A percentile compares a stretch with the other conserved stretches of the same genome.
These are phyloP conservation scores for Eucalyptus grandis DNA, from an alignment of 345 rosid genomes.

Conservation along the genomic window DNA sequence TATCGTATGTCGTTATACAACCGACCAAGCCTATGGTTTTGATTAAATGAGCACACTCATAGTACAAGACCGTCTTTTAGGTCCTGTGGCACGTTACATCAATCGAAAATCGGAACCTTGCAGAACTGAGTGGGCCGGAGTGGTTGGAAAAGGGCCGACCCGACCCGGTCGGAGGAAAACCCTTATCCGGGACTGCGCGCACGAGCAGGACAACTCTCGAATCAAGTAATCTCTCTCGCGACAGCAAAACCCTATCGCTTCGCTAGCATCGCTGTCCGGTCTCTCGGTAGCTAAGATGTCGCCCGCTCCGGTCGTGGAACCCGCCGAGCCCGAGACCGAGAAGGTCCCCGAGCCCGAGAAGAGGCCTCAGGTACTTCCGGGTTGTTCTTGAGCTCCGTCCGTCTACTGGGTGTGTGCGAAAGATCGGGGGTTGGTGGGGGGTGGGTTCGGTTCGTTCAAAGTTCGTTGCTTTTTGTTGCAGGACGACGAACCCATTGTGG, in stretches of 20 bases:
- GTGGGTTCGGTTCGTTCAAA: not conserved
- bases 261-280: not conserved
- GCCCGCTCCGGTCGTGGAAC: constrained; percentile 43
- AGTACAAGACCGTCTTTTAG: not conserved
- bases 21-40: not conserved
- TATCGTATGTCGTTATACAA: not conserved
- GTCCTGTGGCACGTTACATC: not conserved
- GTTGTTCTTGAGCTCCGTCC: not conserved
- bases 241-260: not conserved
- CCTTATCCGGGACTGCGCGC: not conserved
- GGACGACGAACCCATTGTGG: constrained; percentile 48
- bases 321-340: constrained; percentile 11
- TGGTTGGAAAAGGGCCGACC: not conserved
- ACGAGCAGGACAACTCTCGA: not conserved
- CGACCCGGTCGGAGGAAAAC: not conserved
- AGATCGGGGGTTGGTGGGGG: not conserved
- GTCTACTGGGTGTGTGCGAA: not conserved
- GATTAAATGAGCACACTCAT: not conserved
- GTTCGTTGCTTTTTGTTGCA: not conserved
- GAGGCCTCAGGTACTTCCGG: not conserved
- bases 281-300: constrained; percentile 17
- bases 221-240: not conserved
- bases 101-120: not conserved
- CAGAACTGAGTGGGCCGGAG: not conserved
- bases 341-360: constrained; percentile 18